Evolutionary conservation across 1,284 basidiomycete genomes (phyloP), one percentile per base, ranked within the genome.

Genomic region (Agroathelia rolfsii): DNA sequence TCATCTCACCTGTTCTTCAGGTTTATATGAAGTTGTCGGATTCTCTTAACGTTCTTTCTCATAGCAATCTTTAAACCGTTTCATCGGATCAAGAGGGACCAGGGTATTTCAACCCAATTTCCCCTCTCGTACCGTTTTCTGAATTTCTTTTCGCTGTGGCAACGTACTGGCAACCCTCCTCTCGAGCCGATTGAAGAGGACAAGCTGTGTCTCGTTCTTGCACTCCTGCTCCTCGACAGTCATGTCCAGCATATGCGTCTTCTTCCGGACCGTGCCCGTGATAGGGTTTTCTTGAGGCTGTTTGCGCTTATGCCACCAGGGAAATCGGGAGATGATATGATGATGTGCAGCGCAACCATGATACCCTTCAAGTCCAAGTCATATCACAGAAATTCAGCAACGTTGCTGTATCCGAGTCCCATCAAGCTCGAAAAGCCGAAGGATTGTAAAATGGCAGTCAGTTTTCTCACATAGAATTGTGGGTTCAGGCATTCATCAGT

Each of bases 221-320:
- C 62, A 61, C 50, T 93, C 86, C 53, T 90, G 92, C 62, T 95
- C 89, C 49, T 90, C 89, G 13, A 90, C 79, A 0, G 84, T 80
- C 88, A 95, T 90, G 13, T 55, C 30, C 24, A 52, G 36, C 50
- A 61, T 40, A 41, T 51, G 47, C n/a, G n/a, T n/a, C n/a, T n/a
- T n/a, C 38, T 50, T 49, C 36, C 71, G 60, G 11, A 61, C 64
- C 11, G 72, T 72, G 12, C 81, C 85, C 1, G 84, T 90, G 48
- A 89, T 88, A 0, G 86, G 84, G 51, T 89, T 80, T 47, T n/a
- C 88, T 76, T 1, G 61, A 51, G n/a, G n/a, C n/a, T n/a, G n/a
- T n/a, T n/a, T n/a, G n/a, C 3, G 71, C 40, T 14, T 71, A 60
- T 15, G 61, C 54, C 3, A 52, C 51, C 3, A 61, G 58, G 3